phyloP scores from a whole-genome alignment of 805 yeast genomes.

The Nakazawaea ernobii region DNA sequence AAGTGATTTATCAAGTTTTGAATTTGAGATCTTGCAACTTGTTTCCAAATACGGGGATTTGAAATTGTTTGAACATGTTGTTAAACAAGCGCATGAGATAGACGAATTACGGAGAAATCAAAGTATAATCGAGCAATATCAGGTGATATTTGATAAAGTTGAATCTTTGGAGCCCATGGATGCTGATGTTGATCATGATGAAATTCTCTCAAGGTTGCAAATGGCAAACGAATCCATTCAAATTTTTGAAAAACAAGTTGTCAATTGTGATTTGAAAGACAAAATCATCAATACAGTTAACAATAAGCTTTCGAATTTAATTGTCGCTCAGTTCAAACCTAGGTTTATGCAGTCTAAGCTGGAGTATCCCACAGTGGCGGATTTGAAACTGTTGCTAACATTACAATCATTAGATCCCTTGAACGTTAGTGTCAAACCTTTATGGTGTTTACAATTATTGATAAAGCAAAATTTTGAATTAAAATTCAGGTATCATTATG shows the following conservation, averaged over 20 bases:
- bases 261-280: neutral
- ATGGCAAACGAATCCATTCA: neutral
- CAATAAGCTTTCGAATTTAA: constrained; percentile 15
- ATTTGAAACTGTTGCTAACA: constrained; percentile 15
- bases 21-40: neutral
- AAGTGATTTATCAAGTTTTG: neutral
- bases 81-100: constrained; percentile 14
- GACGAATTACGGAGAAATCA: neutral
- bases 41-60: constrained; percentile 9
- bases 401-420: constrained; percentile 27
- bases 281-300: constrained; percentile 14
- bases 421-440: constrained; percentile 29
- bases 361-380: constrained; percentile 1
- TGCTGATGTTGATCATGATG: neutral
- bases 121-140: neutral
- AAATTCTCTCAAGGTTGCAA: neutral
- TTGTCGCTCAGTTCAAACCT: neutral
- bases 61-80: constrained; percentile 11
- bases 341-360: neutral
- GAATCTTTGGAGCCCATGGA: neutral
- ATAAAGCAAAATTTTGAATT: constrained; percentile 34
- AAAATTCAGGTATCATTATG: constrained; percentile 59
- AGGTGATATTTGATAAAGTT: neutral
- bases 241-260: neutral
- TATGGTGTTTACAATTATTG: constrained; percentile 48